These are phyloP conservation scores for Cyberlindnera sargentensis DNA, from an alignment of 805 yeast species.

Conservation along the genomic window DNA sequence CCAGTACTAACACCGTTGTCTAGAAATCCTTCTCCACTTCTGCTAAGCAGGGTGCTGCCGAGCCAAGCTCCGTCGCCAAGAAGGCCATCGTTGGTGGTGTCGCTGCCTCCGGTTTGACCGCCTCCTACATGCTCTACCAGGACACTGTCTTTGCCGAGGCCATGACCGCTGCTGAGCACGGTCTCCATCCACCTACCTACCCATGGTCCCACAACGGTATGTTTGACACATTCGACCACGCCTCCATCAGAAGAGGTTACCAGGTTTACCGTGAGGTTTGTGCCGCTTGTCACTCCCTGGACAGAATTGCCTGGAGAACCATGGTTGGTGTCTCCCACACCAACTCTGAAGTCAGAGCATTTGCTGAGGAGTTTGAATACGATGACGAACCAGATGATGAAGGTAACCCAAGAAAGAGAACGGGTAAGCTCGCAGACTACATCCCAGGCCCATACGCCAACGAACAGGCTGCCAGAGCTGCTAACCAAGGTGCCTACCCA, in stretches of 20 bases:
- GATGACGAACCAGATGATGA: slow-evolving; percentile 98
- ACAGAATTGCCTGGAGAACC: slow-evolving; percentile 97
- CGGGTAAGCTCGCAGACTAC: slow-evolving; percentile 95
- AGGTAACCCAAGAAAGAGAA: slow-evolving; percentile 96
- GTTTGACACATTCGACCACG: slow-evolving; percentile 88
- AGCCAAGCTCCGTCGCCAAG: slow-evolving; percentile 30
- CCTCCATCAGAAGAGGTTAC: slow-evolving; percentile 96
- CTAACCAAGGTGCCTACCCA: slow-evolving; percentile 98
- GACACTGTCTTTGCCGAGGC: slow-evolving; percentile 87
- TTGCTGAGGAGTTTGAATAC: slow-evolving; percentile 96
- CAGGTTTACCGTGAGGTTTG: slow-evolving; percentile 98
- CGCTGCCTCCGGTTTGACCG: slow-evolving; percentile 71
- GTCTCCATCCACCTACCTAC: slow-evolving; percentile 89
- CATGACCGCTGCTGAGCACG: slow-evolving; percentile 98
- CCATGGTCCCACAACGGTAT: slow-evolving; percentile 94
- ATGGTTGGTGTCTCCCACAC: slow-evolving; percentile 96
- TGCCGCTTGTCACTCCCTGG: slow-evolving; percentile 97
- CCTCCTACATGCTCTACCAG: slow-evolving; percentile 75
- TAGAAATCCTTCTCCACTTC: slow-evolving; percentile 28
- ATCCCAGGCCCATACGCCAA: slow-evolving; percentile 94
- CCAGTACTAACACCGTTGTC: slow-evolving; percentile 8
- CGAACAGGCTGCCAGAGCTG: slow-evolving; percentile 99
- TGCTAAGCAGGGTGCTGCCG: slow-evolving; percentile 30
- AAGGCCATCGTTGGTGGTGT: slow-evolving; percentile 54
- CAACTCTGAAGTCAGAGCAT: slow-evolving; percentile 78